A percentile compares a stretch with the other conserved stretches of the same genome.
Conservation (phyloP, 208 protist species). For the Wallacemonas sp. region DNA sequence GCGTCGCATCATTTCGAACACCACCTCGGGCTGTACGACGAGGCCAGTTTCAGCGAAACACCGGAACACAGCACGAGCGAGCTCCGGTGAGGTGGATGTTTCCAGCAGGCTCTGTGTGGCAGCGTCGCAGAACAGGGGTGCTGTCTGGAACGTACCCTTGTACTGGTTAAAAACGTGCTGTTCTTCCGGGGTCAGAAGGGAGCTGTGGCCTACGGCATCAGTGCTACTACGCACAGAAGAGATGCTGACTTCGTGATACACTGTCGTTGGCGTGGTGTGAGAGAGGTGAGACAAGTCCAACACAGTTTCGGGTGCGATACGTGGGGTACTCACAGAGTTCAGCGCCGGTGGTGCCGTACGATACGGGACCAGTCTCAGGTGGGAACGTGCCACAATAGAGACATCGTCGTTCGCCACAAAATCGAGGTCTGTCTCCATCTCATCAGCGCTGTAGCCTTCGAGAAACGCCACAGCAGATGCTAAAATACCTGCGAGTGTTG, state of each 20-base stretch:
- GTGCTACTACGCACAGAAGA: conserved; percentile 6
- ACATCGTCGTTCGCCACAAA: conserved; percentile 13
- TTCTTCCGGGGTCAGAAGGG: not conserved
- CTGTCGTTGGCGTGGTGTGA: not conserved
- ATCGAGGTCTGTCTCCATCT: conserved; percentile 34
- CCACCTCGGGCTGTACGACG: not conserved
- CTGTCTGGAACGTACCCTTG: conserved; percentile 3
- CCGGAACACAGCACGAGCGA: conserved; percentile 7
- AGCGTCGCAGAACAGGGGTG: conserved; percentile 1
- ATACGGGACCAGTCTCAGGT: conserved; percentile 47
- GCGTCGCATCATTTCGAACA: conserved; percentile 3
- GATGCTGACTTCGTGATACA: conserved; percentile 4
- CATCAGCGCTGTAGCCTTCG: conserved; percentile 46
- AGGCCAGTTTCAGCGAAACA: conserved; percentile 7
- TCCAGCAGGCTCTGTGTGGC: conserved; percentile 6
- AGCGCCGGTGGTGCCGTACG: conserved; percentile 4
- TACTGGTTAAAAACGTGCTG: not conserved
- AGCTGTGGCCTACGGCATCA: not conserved
- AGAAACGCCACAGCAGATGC: conserved; percentile 51
- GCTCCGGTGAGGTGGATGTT: not conserved
- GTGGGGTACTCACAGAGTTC: not conserved
- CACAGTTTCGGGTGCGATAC: not conserved
- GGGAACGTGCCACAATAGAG: conserved; percentile 21
- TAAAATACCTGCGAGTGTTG: conserved; percentile 27
- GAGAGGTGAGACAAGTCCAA: not conserved